Conservation (phyloP, 495 filamentous ascomycete species). For the Copromyces sp. region DNA sequence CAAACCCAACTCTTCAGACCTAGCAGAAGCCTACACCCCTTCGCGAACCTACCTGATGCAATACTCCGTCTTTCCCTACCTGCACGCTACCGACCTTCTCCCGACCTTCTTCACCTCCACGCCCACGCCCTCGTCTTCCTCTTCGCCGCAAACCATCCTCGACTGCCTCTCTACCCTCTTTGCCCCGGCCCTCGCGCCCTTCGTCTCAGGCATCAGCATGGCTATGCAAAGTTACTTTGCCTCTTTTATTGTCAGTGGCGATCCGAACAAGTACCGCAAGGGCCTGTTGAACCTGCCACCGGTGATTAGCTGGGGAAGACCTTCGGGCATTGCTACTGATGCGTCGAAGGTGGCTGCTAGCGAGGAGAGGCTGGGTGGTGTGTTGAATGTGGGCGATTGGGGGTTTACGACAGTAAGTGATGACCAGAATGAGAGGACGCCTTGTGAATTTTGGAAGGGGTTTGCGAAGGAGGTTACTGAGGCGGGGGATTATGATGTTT, state of each 20-base stretch:
- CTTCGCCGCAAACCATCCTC: constrained; percentile 6
- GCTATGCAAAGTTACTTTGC: constrained; percentile 33
- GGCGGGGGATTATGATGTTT: constrained; percentile 22
- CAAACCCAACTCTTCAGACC: not conserved
- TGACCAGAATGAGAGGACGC: constrained; percentile 20
- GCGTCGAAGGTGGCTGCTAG: not conserved
- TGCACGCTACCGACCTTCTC: constrained; percentile 24
- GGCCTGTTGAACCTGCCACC: constrained; percentile 23
- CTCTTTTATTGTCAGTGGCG: constrained; percentile 26
- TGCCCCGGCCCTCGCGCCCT: constrained; percentile 21
- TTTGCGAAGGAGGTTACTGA: constrained; percentile 26
- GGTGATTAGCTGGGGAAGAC: constrained; percentile 25
- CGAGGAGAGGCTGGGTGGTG: constrained; percentile 16
- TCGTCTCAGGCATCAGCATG: constrained; percentile 24
- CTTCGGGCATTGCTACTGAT: not conserved
- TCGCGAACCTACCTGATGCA: constrained; percentile 13
- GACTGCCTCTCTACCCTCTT: constrained; percentile 22
- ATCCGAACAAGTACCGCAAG: constrained; percentile 28
- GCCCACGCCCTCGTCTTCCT: constrained; percentile 16
- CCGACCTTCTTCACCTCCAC: constrained; percentile 26
- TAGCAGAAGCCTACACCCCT: not conserved
- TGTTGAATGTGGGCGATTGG: constrained; percentile 27
- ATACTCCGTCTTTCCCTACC: constrained; percentile 27
- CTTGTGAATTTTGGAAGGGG: constrained; percentile 29
- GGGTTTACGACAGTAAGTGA: constrained; percentile 25